Percentiles rank a stretch among this genome's conserved stretches.
These are phyloP conservation scores for Pneumocystis murina DNA, from an alignment of 1,139 yeast species.

Conservation along the genomic window DNA sequence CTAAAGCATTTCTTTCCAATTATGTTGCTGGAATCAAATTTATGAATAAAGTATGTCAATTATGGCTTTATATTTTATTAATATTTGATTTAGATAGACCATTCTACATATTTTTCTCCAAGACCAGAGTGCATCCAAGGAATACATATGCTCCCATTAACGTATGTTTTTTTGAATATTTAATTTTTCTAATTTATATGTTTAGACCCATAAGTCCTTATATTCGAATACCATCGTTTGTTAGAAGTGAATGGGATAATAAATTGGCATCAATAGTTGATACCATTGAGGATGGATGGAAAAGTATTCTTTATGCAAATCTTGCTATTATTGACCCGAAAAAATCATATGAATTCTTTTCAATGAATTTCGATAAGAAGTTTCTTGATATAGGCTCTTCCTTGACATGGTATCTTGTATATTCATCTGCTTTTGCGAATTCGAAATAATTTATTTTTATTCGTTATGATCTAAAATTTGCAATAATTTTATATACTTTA, in stretches of 20 bases:
- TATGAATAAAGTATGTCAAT: constrained; percentile 13
- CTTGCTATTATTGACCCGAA: constrained; percentile 31
- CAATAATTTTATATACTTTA: background rate
- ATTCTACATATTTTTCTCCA: constrained; percentile 78
- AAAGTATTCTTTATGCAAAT: constrained; percentile 54
- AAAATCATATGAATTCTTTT: background rate
- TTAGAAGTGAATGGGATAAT: constrained; percentile 64
- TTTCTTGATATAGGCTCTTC: constrained; percentile 82
- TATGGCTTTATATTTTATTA: constrained; percentile 28
- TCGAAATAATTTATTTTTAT: background rate
- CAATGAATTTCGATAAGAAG: constrained; percentile 13
- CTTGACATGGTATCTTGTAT: constrained; percentile 77
- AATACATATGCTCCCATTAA: constrained; percentile 84
- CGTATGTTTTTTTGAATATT: constrained; percentile 31
- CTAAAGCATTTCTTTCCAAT: constrained; percentile 41
- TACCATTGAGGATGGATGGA: constrained; percentile 65
- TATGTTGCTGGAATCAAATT: constrained; percentile 51
- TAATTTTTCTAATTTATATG: background rate
- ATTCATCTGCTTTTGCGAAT: constrained; percentile 38
- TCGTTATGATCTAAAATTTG: background rate
- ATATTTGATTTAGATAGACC: constrained; percentile 55
- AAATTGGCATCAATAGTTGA: constrained; percentile 37
- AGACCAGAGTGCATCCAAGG: constrained; percentile 77
- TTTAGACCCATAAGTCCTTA: constrained; percentile 41
- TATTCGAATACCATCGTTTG: constrained; percentile 55